Evolutionary conservation across 768 basidiomycete species (phyloP), one percentile per base, ranked within the genome.

Genomic region (Tulasnella calospora): DNA sequence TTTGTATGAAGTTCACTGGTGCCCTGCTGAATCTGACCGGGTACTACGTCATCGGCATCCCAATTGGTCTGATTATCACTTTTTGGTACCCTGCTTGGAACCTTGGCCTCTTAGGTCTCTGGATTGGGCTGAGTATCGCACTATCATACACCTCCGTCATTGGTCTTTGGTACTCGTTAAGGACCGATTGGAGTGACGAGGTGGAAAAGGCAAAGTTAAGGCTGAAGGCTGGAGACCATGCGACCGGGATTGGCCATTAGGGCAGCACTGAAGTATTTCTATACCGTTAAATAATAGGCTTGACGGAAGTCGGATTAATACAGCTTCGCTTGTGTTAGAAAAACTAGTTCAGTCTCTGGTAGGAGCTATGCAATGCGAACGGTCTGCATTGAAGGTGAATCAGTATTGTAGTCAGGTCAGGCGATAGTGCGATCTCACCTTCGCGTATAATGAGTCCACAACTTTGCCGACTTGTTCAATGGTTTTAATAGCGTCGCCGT

Each of bases 391-490:
- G 55, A 30, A 27, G n/a, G 55, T 57, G 51, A 12, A 6, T 55
- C 17, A 47, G 33, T 38, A 36, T 19, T 15, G 1, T 5, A 13
- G 27, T 1, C 2, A 38, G 55, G 7, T 9, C n/a, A 69, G 17
- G 44, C 17, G 75, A 61, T 1, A 0, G 15, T 2, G 21, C 23
- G 21, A 61, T 33, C 78, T 55, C 21, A 84, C 91, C 90, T 98
- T 97, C 19, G 93, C 94, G 82, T 97, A 98, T 79, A 98, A 84
- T 74, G 92, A 92, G 81, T 95, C 93, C 7, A 99, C 96, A n/a
- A 98, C 95, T 82, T 96, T 95, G 57, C 92, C 90, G 0, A 98
- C 92, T 82, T 98, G 92, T 82, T 90, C 93, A 79, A 98, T 86
- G 15, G 96, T 98, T 73, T 94, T 90, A 79, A 99, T 92, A 15